Conservation (phyloP, 768 basidiomycete genomes). For the Lactifluus volemus region DNA sequence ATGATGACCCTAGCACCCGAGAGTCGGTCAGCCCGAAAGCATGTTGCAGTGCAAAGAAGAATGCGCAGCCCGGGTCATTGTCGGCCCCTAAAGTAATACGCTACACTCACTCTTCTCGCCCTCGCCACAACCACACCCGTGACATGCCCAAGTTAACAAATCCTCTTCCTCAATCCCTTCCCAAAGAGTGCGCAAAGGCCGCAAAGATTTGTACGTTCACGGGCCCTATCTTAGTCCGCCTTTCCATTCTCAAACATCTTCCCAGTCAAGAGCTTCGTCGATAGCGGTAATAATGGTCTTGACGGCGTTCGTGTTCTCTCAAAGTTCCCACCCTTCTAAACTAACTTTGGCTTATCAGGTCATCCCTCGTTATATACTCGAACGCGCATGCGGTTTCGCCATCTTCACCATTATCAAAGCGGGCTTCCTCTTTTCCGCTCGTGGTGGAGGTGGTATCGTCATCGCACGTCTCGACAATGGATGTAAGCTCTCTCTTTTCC, state of each 20-base stretch:
- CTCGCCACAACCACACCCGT: no score
- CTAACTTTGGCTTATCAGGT: conserved; percentile 29
- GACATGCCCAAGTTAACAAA: conserved; percentile 33
- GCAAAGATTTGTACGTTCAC: conserved; percentile 68
- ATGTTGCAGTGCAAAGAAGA: no score
- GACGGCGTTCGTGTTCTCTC: conserved; percentile 49
- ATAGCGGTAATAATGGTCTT: conserved; percentile 69
- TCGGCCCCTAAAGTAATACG: neutral
- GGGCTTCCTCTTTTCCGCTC: conserved; percentile 58
- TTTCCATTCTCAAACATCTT: neutral
- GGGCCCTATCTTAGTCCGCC: neutral
- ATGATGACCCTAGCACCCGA: no score
- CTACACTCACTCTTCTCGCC: neutral
- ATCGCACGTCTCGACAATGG: conserved; percentile 79
- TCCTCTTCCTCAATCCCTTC: conserved; percentile 49
- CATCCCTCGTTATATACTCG: conserved; percentile 46
- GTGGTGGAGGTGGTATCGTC: conserved; percentile 82
- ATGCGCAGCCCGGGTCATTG: no score
- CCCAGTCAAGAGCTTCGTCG: conserved; percentile 78
- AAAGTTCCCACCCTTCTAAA: neutral
- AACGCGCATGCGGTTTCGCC: conserved; percentile 69
- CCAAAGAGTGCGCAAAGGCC: conserved; percentile 82
- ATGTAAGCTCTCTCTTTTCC: conserved; percentile 39
- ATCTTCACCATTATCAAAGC: conserved; percentile 83
- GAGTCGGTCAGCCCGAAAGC: no score